A percentile compares a stretch with the other conserved stretches of the same genome.
Evolutionary conservation across 768 basidiomycete genomes (phyloP).

Genomic region (Kwoniella newhampshirensis): DNA sequence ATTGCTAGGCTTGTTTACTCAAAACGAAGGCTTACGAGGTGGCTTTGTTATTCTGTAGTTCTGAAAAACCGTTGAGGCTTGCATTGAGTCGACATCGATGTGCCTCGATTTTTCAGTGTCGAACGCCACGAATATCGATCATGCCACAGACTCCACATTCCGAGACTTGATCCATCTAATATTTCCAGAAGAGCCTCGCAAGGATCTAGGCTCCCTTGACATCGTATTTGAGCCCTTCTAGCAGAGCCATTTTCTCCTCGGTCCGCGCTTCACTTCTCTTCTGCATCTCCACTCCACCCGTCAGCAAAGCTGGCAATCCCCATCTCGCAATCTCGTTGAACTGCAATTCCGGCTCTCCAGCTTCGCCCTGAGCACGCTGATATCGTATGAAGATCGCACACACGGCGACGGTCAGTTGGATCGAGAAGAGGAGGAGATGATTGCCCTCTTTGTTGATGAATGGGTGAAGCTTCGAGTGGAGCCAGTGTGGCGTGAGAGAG

Average conservation of each 20-base stretch:
- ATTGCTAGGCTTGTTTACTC: background rate
- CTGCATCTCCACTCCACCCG: constrained; percentile 30
- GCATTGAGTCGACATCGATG: too few relatives aligned
- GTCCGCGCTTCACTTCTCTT: constrained; percentile 25
- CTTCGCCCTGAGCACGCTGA: background rate
- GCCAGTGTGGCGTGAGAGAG: constrained; percentile 28
- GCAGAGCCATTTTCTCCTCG: constrained; percentile 16
- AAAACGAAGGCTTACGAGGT: too few relatives aligned
- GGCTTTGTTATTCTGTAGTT: too few relatives aligned
- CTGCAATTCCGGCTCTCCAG: constrained; percentile 2
- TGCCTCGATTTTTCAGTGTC: background rate
- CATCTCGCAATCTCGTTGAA: constrained; percentile 25
- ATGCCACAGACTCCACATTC: too few relatives aligned
- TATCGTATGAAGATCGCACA: constrained; percentile 13
- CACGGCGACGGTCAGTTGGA: constrained; percentile 25
- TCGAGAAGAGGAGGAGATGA: constrained; percentile 23
- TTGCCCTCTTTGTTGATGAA: constrained; percentile 6
- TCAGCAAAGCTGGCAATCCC: constrained; percentile 29
- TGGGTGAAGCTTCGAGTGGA: constrained; percentile 12
- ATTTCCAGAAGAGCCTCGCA: background rate
- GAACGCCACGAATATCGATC: too few relatives aligned
- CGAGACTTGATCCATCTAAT: too few relatives aligned
- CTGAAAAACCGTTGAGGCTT: too few relatives aligned
- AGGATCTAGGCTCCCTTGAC: constrained; percentile 29
- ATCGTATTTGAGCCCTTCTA: constrained; percentile 35